A percentile compares a stretch with the other conserved stretches of the same genome.
phyloP scores from a whole-genome alignment of 2,329 filamentous ascomycete species.

The Diaporthe citrichinensis region DNA sequence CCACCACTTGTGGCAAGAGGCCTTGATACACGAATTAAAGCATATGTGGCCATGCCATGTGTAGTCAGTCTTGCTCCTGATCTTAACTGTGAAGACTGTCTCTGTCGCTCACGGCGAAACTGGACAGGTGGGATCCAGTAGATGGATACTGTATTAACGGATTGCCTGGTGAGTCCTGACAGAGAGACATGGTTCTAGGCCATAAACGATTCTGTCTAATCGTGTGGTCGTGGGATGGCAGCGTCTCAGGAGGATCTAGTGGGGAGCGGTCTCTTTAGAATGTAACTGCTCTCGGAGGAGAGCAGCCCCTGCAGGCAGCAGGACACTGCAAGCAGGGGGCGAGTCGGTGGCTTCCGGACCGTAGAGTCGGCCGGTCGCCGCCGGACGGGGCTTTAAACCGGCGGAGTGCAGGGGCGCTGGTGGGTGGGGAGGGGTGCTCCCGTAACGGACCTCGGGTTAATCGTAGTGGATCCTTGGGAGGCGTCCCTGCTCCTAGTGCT shows the following conservation, averaged over 20 bases:
- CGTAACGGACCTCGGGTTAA: conserved; percentile 25
- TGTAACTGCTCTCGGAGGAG: not conserved
- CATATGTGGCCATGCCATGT: not conserved
- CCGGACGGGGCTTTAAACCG: conserved; percentile 26
- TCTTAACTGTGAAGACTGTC: no score
- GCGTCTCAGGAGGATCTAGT: not conserved
- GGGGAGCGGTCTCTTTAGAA: not conserved
- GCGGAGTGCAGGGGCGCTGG: not conserved
- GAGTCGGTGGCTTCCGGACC: conserved; percentile 32
- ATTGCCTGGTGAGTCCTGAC: not conserved
- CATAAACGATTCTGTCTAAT: not conserved
- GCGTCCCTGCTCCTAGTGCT: not conserved
- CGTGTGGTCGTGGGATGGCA: not conserved
- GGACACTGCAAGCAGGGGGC: not conserved
- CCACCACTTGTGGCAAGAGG: not conserved
- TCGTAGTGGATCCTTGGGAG: conserved; percentile 18
- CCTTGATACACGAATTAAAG: not conserved
- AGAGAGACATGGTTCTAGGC: not conserved
- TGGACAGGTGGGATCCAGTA: not conserved
- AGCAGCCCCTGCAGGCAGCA: no score
- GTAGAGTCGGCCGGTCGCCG: conserved; percentile 26
- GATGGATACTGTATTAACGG: not conserved
- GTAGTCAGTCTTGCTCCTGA: not conserved
- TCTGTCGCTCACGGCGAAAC: not conserved
- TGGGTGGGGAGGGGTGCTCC: conserved; percentile 7